A percentile compares a stretch with the other conserved stretches of the same genome.
phyloP scores from a whole-genome alignment of 768 basidiomycete genomes.

The Leccinum barrowsii region DNA sequence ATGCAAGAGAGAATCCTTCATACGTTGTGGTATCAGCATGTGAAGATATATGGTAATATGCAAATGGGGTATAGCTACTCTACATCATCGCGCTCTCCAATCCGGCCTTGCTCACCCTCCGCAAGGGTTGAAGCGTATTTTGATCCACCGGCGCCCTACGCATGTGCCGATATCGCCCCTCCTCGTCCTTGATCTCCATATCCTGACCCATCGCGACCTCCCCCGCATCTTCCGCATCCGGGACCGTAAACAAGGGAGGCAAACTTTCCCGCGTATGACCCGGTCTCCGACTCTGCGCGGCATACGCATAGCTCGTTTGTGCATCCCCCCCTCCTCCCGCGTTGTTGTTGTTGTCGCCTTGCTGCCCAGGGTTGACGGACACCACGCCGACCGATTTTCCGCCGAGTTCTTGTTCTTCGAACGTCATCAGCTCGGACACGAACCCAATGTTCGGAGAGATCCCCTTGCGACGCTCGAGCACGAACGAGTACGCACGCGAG shows the following conservation, averaged over 20 bases:
- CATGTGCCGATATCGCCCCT: constrained; percentile 84
- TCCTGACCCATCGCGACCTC: constrained; percentile 63
- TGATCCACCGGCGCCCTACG: constrained; percentile 85
- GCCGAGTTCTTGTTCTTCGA: constrained; percentile 88
- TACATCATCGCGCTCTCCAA: constrained; percentile 63
- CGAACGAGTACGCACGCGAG: constrained; percentile 86
- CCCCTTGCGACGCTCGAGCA: constrained; percentile 87
- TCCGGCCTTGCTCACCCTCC: constrained; percentile 91
- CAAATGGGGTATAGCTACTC: constrained; percentile 16
- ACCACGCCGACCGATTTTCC: constrained; percentile 38
- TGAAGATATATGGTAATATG: constrained; percentile 4
- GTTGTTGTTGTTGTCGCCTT: constrained; percentile 4
- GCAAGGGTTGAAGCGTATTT: constrained; percentile 82
- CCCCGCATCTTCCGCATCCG: constrained; percentile 27
- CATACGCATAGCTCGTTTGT: constrained; percentile 39
- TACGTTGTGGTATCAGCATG: not conserved
- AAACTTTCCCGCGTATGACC: constrained; percentile 74
- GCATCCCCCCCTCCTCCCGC: constrained; percentile 20
- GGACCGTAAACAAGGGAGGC: constrained; percentile 29
- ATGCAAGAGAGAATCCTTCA: not conserved
- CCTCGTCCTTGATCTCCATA: constrained; percentile 83
- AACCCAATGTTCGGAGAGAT: constrained; percentile 98
- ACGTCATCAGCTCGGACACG: constrained; percentile 94
- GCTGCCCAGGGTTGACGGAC: constrained; percentile 10
- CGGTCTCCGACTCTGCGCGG: constrained; percentile 48